A percentile compares a stretch with the other conserved stretches of the same genome.
Evolutionary conservation across 208 protist genomes (phyloP).

Genomic region (Porcisia hertigi): DNA sequence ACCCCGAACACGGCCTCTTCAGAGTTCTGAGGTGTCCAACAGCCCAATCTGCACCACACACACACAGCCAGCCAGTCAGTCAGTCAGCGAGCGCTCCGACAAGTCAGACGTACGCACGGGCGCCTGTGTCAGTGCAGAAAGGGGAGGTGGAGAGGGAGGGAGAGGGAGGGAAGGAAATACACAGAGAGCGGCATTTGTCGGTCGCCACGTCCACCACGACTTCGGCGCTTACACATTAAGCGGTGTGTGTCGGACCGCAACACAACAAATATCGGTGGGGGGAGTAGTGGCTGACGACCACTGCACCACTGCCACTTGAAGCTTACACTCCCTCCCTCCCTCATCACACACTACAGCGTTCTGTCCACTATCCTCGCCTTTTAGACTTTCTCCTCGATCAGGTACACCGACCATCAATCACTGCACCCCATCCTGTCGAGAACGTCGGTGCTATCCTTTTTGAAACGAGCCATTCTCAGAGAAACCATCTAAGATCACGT

Average conservation of each 20-base stretch:
- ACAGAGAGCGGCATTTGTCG: neutral
- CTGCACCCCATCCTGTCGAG: neutral
- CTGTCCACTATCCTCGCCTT: neutral
- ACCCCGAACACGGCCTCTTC: too few relatives aligned
- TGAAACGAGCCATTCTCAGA: neutral
- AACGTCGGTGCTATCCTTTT: neutral
- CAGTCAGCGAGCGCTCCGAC: too few relatives aligned
- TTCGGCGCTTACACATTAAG: neutral
- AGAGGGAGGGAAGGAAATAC: neutral
- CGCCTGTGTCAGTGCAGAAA: neutral
- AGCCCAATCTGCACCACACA: too few relatives aligned
- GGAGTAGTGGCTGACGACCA: neutral
- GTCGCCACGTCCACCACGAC: neutral
- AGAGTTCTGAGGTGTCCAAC: too few relatives aligned
- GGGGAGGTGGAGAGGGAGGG: neutral
- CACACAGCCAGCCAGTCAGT: neutral
- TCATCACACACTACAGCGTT: neutral
- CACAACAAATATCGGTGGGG: neutral
- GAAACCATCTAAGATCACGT: conserved; percentile 8
- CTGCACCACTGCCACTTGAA: neutral
- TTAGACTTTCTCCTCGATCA: neutral
- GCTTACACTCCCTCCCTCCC: neutral
- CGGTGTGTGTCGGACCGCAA: neutral
- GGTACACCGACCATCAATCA: neutral
- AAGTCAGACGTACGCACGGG: neutral